Base-by-base conservation (phyloP, 441 rosid species). In the Lagerstroemia fauriei region DNA sequence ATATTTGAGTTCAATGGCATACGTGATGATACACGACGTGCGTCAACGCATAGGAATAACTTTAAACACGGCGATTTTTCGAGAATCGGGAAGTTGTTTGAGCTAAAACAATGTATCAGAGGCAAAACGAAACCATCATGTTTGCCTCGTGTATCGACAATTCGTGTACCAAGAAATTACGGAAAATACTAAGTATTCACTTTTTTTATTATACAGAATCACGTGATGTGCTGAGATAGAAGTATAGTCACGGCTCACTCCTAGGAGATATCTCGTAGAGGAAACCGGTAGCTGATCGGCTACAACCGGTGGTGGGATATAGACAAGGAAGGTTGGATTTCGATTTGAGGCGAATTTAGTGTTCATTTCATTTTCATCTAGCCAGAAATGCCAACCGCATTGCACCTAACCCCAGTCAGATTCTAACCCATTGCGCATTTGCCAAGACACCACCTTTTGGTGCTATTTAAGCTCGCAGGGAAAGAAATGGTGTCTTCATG, bases 331-430 rank as follows among this genome's bases (percentile, higher is more conserved):
- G 48, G 59, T 41, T 44, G 57, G 83, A 89, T 41, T 81, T 88
- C 86, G 89, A 92, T 92, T 91, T 92, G 83, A 79, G 65, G 20
- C 71, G 90, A 85, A 92, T 90, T 90, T 89, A 85, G 86, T 73
- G 86, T 77, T 72, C 90, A 92, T 91, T 89, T 92, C 91, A 90
- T 90, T 91, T n/a, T n/a, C n/a, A n/a, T n/a, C n/a, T 81, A 83
- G 85, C 73, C 82, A 82, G 83, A 48, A 72, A 84, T 61, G 83
- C 78, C 47, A 73, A 44, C 48, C 73, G 16, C 50, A 46, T 79
- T 68, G 85, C 51, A 91, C 90, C 90, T 88, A 94, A 94, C 98
- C 94, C 86, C 84, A 80, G 98, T 95, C 87, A 93, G 86, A 86
- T 90, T 88, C 83, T 89, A 91, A 92, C 96, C 89, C 92, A 32